These are phyloP conservation scores for Blastobotrys elegans DNA, from an alignment of 1,139 yeast genomes.

Conservation along the genomic window DNA sequence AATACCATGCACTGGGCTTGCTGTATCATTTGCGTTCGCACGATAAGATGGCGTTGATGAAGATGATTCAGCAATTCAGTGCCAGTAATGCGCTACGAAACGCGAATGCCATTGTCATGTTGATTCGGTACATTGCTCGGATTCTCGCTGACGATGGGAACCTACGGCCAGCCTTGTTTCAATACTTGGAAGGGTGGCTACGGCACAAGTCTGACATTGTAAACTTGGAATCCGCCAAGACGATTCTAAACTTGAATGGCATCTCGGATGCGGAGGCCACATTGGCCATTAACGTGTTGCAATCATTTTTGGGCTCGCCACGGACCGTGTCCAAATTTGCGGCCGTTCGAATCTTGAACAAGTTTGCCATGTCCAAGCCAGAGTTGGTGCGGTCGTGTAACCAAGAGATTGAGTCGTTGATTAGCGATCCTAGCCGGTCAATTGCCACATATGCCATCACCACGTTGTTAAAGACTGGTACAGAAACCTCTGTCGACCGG, in stretches of 20 bases:
- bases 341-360: slow-evolving; percentile 84
- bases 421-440: slow-evolving; percentile 83
- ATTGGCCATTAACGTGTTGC: slow-evolving; percentile 65
- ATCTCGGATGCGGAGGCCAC: slow-evolving; percentile 59
- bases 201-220: slow-evolving; percentile 86
- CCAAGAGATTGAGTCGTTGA: slow-evolving; percentile 76
- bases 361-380: slow-evolving; percentile 77
- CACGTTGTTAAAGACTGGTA: slow-evolving; percentile 90
- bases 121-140: slow-evolving; percentile 76
- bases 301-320: slow-evolving; percentile 78
- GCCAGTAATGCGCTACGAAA: slow-evolving; percentile 34
- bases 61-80: slow-evolving; percentile 76
- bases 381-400: slow-evolving; percentile 72
- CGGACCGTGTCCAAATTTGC: slow-evolving; percentile 88
- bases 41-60: slow-evolving; percentile 91
- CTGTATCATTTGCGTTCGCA: slow-evolving; percentile 83
- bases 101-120: slow-evolving; percentile 70
- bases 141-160: slow-evolving; percentile 58
- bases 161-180: slow-evolving; percentile 45
- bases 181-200: slow-evolving; percentile 64
- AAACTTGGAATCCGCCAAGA: slow-evolving; percentile 88
- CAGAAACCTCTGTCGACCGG: slow-evolving; percentile 84
- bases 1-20: slow-evolving; percentile 92
- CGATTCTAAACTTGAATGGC: slow-evolving; percentile 59
- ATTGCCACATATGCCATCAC: slow-evolving; percentile 99